Percentiles rank a stretch among this genome's conserved stretches.
Conservation (phyloP, 2,329 filamentous ascomycete species). For the Hysterium pulicare region DNA sequence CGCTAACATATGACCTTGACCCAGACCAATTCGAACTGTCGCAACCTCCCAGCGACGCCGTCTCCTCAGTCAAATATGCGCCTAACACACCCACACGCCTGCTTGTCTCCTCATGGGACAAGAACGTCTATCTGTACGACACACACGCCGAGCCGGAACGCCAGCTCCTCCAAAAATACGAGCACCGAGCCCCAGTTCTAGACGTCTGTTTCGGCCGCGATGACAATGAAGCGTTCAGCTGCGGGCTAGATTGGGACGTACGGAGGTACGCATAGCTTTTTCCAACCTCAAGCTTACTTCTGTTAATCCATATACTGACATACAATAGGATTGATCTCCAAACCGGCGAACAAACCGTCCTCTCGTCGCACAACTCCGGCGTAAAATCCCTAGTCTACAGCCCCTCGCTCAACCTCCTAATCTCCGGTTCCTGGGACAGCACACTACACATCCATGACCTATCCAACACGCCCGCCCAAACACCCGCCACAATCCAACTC, state of each 20-base stretch:
- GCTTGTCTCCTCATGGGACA: slow-evolving; percentile 94
- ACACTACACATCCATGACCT: slow-evolving; percentile 82
- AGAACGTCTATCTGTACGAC: slow-evolving; percentile 86
- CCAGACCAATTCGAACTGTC: slow-evolving; percentile 73
- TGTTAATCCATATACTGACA: neutral
- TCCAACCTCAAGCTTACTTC: neutral
- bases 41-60: slow-evolving; percentile 78
- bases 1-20: neutral
- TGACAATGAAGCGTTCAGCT: slow-evolving; percentile 80
- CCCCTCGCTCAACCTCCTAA: slow-evolving; percentile 68
- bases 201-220: slow-evolving; percentile 86
- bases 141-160: slow-evolving; percentile 58
- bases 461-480: slow-evolving; percentile 46
- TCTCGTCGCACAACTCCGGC: slow-evolving; percentile 75
- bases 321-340: slow-evolving; percentile 62
- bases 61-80: slow-evolving; percentile 84
- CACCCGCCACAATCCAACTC: slow-evolving; percentile 65
- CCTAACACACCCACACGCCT: slow-evolving; percentile 70
- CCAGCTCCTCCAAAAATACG: slow-evolving; percentile 67
- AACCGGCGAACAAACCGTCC: slow-evolving; percentile 66
- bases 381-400: slow-evolving; percentile 85
- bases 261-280: slow-evolving; percentile 56
- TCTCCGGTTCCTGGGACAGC: slow-evolving; percentile 91
- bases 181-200: slow-evolving; percentile 80
- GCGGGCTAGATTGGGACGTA: slow-evolving; percentile 83